Evolutionary conservation across 2,329 filamentous ascomycete genomes (phyloP).

Genomic region (Trichoderma atroviride): DNA sequence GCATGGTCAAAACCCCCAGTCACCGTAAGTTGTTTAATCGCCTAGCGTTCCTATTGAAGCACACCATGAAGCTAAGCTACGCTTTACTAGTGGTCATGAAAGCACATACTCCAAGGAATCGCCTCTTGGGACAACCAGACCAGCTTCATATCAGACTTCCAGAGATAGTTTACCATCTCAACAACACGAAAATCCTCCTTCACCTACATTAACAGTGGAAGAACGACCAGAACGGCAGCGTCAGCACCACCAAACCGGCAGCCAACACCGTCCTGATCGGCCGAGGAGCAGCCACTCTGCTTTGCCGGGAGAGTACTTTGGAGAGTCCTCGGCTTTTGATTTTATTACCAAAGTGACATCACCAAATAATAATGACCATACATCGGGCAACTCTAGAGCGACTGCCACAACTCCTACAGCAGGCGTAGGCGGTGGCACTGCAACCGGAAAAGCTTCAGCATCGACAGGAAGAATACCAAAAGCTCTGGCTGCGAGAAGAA

Average conservation of each 20-base stretch:
- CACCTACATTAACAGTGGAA: constrained; percentile 2
- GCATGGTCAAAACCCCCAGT: constrained; percentile 2
- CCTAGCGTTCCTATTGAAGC: not conserved
- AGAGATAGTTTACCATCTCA: not conserved
- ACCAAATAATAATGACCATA: constrained; percentile 2
- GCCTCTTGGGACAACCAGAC: not conserved
- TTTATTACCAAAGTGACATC: constrained; percentile 20
- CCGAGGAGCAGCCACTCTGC: constrained; percentile 16
- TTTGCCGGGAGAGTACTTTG: constrained; percentile 18
- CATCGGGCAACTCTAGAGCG: not conserved
- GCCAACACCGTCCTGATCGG: not conserved
- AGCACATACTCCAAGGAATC: constrained; percentile 18
- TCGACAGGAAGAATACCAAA: not conserved
- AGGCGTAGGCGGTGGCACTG: not conserved
- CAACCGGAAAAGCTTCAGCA: not conserved
- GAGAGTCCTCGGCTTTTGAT: constrained; percentile 19
- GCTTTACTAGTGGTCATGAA: not conserved
- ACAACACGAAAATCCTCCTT: not conserved
- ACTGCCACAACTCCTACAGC: not conserved
- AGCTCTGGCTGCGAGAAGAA: not conserved
- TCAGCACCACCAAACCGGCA: not conserved
- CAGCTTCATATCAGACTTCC: not conserved
- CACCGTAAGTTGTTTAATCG: not conserved
- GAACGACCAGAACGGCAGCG: not conserved
- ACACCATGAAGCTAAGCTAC: not conserved